Percentiles rank a stretch among this genome's conserved stretches.
These are phyloP conservation scores for Solanum bulbocastanum DNA, from an alignment of 257 asterid genomes.

Conservation along the genomic window DNA sequence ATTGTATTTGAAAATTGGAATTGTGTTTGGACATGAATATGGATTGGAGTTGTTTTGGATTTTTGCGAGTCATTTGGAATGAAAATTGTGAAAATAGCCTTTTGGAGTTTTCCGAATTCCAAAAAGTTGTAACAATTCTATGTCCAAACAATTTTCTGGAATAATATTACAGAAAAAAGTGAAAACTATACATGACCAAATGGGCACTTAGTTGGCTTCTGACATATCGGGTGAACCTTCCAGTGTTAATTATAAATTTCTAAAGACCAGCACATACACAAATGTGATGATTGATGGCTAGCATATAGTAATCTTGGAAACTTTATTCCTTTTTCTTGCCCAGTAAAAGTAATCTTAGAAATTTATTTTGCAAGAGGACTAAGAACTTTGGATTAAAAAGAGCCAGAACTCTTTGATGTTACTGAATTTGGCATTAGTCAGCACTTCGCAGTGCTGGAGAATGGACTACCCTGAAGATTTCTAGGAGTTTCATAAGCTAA, in stretches of 20 bases:
- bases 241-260: background rate
- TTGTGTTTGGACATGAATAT: background rate
- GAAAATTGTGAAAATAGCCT: background rate
- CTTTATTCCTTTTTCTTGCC: background rate
- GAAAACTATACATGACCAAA: background rate
- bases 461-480: background rate
- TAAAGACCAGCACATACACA: background rate
- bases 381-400: background rate
- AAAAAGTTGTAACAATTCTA: background rate
- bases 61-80: background rate
- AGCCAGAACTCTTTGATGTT: background rate
- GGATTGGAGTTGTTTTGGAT: background rate
- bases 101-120: background rate
- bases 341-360: background rate
- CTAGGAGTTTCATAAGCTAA: background rate
- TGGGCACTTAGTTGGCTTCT: background rate
- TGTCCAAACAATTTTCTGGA: background rate
- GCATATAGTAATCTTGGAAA: background rate
- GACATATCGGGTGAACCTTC: background rate
- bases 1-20: background rate
- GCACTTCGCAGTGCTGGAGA: background rate
- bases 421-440: background rate
- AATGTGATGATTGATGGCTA: background rate
- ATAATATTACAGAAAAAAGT: background rate
- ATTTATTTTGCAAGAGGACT: background rate